A percentile compares a stretch with the other conserved stretches of the same genome.
Evolutionary conservation across 2,329 filamentous ascomycete genomes (phyloP).

Genomic region (Talaromyces sp.): DNA sequence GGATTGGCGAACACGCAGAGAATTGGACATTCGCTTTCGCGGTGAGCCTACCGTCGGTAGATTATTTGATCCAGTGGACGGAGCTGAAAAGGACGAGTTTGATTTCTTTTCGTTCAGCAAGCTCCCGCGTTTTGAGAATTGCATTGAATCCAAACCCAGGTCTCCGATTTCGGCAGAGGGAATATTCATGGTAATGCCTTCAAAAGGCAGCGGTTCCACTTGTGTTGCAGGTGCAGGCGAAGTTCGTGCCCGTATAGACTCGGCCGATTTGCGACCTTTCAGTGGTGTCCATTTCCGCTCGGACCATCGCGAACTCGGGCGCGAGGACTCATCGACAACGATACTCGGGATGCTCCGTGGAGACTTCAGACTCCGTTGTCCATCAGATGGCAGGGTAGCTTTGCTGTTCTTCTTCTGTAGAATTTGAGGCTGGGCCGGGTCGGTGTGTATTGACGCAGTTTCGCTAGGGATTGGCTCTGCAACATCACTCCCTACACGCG

Average conservation of each 20-base stretch:
- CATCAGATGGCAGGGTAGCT: constrained; percentile 13
- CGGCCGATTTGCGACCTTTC: constrained; percentile 26
- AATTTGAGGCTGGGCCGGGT: not conserved
- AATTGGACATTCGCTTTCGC: constrained; percentile 27
- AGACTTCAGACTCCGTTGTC: constrained; percentile 22
- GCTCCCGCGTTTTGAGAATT: constrained; percentile 57
- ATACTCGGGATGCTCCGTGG: constrained; percentile 36
- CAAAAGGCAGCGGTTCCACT: constrained; percentile 32
- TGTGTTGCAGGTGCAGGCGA: constrained; percentile 27
- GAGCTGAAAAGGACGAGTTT: constrained; percentile 24
- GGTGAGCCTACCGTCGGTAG: not conserved
- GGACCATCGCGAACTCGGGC: constrained; percentile 38
- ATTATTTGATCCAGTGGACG: constrained; percentile 5
- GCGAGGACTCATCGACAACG: constrained; percentile 28
- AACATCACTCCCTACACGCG: not conserved
- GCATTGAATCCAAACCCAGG: constrained; percentile 45
- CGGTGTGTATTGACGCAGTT: not conserved
- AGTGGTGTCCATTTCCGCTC: constrained; percentile 38
- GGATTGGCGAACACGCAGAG: constrained; percentile 31
- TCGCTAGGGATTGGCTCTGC: not conserved
- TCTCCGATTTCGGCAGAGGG: constrained; percentile 50
- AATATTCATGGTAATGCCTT: constrained; percentile 50
- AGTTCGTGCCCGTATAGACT: constrained; percentile 24
- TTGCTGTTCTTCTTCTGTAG: constrained; percentile 8
- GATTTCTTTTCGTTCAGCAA: constrained; percentile 48